Base-by-base conservation (phyloP, 139 green algal genomes). In the Chlamydomonas incerta region DNA sequence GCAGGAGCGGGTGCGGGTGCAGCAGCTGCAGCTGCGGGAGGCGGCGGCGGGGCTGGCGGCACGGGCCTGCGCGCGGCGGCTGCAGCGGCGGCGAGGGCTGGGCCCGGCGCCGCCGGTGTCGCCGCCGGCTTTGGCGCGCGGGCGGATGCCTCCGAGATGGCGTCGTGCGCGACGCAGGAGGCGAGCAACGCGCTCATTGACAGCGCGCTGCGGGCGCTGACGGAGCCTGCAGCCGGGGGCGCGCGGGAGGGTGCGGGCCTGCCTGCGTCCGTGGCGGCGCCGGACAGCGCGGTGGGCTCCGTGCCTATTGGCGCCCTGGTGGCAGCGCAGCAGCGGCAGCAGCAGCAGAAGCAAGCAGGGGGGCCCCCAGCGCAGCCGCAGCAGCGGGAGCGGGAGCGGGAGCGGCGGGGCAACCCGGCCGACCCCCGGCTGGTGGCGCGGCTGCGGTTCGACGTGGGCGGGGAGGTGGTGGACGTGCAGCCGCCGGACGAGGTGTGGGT, bases 361-460 rank as follows among this genome's bases (percentile, higher is more conserved):
- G 34, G 5, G 47, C 15, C 0, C 23, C 57, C 47, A 28, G 14
- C 13, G 73, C 57, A 60, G 80, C 15, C 14, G 60, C 66, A 57
- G 67, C 10, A 17, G 72, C 77, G 63, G 72, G 37, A 41, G 73
- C 11, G 20, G 50, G 69, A 24, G 71, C 28, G 57, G 88, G n/a
- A 31, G 31, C 29, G 50, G 29, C 28, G 60, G 10, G 35, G 66
- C 15, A 41, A 65, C 1, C 57, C 80, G 3, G 85, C 70, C 1
- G 86, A 88, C n/a, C 83, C 79, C 0, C 72, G 86, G 18, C 83
- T 90, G 57, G 89, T 90, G 37, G 89, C 89, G 21, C 63, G 90
- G 60, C 84, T 93, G 80, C 80, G 90, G 10, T 91, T 91, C 28
- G 87, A 82, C 28, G 69, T 91, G 60, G 82, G 86, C 24, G 90